phyloP scores from a whole-genome alignment of 306 rosid species.

The Inga oerstediana region DNA sequence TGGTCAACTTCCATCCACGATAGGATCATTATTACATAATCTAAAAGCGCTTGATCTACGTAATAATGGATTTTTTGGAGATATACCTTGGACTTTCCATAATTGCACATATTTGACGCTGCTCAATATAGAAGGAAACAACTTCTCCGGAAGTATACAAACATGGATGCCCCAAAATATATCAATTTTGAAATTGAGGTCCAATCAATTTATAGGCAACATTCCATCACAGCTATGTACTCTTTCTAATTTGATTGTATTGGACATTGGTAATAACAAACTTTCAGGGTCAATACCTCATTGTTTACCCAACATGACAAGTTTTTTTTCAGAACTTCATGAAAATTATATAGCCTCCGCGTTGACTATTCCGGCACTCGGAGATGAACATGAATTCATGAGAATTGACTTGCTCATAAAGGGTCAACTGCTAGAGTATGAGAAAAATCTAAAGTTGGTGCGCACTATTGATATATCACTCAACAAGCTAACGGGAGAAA shows the following conservation, averaged over 20 bases:
- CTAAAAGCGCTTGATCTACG: background rate
- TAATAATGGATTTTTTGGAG: background rate
- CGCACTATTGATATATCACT: background rate
- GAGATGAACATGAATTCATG: background rate
- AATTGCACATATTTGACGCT: background rate
- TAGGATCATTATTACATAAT: background rate
- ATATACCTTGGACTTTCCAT: background rate
- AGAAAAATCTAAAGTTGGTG: background rate
- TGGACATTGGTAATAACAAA: background rate
- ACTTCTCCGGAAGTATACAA: background rate
- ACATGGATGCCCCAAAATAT: background rate
- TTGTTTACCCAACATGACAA: background rate
- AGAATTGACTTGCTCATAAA: background rate
- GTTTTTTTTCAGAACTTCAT: background rate
- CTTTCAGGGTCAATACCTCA: background rate
- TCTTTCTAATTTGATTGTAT: background rate
- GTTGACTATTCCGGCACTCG: no score
- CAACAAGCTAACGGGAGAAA: background rate
- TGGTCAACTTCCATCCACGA: background rate
- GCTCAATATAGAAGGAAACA: background rate
- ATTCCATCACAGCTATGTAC: background rate
- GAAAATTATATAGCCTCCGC: background rate
- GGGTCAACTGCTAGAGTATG: background rate
- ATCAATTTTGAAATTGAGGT: background rate
- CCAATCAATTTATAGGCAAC: background rate